These are phyloP conservation scores for Chimonanthus salicifolius DNA, from an alignment of 164 flowering plant genomes.

Conservation along the genomic window DNA sequence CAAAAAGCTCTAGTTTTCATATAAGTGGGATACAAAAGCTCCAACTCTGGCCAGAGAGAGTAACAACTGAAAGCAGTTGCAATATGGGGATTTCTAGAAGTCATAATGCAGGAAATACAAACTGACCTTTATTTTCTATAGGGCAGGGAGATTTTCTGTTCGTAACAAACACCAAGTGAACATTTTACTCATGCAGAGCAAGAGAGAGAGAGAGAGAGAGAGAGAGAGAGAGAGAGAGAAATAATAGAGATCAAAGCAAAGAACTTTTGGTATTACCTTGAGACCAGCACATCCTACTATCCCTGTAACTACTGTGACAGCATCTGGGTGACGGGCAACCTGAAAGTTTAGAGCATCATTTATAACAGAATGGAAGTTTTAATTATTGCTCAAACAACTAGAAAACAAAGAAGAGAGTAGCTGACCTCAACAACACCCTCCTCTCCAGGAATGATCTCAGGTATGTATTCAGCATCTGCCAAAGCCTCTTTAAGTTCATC, in stretches of 20 bases:
- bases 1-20: too few relatives aligned
- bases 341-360: constrained; percentile 22
- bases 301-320: constrained; percentile 93
- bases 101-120: not conserved
- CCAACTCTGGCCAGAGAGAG: too few relatives aligned
- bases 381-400: constrained; percentile 8
- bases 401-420: not conserved
- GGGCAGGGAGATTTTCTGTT: too few relatives aligned
- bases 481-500: constrained; percentile 85
- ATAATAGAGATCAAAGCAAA: not conserved
- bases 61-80: not conserved
- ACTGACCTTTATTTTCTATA: too few relatives aligned
- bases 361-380: not conserved
- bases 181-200: not conserved
- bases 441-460: constrained; percentile 95
- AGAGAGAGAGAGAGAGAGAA: not conserved
- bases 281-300: constrained; percentile 99
- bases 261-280: constrained; percentile 40
- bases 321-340: constrained; percentile 99
- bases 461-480: constrained; percentile 69
- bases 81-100: not conserved
- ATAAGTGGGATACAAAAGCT: too few relatives aligned
- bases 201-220: too few relatives aligned
- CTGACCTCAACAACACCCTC: constrained; percentile 83
- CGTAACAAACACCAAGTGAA: not conserved